Percentiles rank a stretch among this genome's conserved stretches.
Conservation (phyloP, 352 stramenopile genomes). For the Pythium rhizo-oryzae region DNA sequence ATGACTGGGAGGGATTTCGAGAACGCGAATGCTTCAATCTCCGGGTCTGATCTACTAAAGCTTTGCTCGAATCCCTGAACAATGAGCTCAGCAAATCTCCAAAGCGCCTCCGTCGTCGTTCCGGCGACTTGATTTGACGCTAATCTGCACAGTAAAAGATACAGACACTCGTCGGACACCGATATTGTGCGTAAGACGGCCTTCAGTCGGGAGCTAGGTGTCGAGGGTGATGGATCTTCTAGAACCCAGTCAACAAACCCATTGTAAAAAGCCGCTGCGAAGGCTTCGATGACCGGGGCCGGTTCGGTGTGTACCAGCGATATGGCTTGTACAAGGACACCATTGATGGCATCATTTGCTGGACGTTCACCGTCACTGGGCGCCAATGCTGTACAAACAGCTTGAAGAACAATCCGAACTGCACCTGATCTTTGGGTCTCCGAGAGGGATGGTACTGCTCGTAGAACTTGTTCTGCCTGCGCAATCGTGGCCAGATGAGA, state of each 20-base stretch:
- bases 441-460: background rate
- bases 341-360: background rate
- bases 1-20: conserved; percentile 3
- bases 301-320: background rate
- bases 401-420: background rate
- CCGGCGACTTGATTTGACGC: background rate
- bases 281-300: background rate
- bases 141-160: conserved; percentile 1
- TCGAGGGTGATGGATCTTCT: background rate
- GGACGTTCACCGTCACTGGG: background rate
- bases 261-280: conserved; percentile 1
- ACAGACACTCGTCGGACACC: conserved; percentile 1
- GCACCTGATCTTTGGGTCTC: conserved; percentile 6
- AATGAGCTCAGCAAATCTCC: conserved; percentile 11
- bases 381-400: background rate
- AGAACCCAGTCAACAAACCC: conserved; percentile 13
- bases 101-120: background rate
- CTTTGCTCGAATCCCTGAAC: conserved; percentile 2
- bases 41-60: background rate
- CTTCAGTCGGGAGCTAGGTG: background rate
- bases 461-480: background rate
- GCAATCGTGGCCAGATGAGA: background rate
- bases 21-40: background rate
- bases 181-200: background rate
- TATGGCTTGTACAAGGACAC: conserved; percentile 15